phyloP scores from a whole-genome alignment of 331 rosid species.

The Malus hybrid region DNA sequence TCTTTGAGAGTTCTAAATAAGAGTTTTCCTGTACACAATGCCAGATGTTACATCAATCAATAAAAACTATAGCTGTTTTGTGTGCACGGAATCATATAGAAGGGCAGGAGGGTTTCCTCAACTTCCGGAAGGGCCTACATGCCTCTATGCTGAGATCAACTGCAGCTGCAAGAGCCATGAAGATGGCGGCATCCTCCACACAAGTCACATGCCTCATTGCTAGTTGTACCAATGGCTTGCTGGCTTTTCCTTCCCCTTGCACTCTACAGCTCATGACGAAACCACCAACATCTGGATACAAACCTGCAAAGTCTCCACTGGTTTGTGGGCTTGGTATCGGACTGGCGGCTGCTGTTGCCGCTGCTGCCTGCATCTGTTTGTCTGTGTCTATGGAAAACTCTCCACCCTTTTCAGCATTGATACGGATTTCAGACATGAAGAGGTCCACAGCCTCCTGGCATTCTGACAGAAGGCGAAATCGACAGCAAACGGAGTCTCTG shows the following conservation, averaged over 20 bases:
- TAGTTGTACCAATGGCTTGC: conserved; percentile 67
- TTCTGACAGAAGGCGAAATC: conserved; percentile 68
- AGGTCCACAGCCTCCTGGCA: conserved; percentile 61
- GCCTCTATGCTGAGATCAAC: conserved; percentile 81
- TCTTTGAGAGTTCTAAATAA: conserved; percentile 12
- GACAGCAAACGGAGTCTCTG: conserved; percentile 63
- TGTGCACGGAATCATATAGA: conserved; percentile 23
- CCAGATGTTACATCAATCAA: conserved; percentile 15
- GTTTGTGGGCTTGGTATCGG: conserved; percentile 87
- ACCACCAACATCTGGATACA: conserved; percentile 59
- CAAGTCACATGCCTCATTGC: conserved; percentile 85
- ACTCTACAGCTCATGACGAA: conserved; percentile 87
- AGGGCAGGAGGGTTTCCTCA: conserved; percentile 39
- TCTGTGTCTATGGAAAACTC: conserved; percentile 75
- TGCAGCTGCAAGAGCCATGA: conserved; percentile 91
- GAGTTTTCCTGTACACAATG: conserved; percentile 45
- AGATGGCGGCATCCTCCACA: conserved; percentile 81
- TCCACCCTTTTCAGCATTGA: conserved; percentile 79
- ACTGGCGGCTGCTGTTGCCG: conserved; percentile 15
- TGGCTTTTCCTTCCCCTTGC: conserved; percentile 76
- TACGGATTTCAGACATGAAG: conserved; percentile 67
- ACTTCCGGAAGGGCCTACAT: conserved; percentile 73
- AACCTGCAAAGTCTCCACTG: conserved; percentile 78
- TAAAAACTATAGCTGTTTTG: too few species aligned
- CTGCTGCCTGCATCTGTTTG: conserved; percentile 47